These are phyloP conservation scores for Coccomyxa subellipsoidea DNA, from an alignment of 163 green algal species.

Conservation along the genomic window DNA sequence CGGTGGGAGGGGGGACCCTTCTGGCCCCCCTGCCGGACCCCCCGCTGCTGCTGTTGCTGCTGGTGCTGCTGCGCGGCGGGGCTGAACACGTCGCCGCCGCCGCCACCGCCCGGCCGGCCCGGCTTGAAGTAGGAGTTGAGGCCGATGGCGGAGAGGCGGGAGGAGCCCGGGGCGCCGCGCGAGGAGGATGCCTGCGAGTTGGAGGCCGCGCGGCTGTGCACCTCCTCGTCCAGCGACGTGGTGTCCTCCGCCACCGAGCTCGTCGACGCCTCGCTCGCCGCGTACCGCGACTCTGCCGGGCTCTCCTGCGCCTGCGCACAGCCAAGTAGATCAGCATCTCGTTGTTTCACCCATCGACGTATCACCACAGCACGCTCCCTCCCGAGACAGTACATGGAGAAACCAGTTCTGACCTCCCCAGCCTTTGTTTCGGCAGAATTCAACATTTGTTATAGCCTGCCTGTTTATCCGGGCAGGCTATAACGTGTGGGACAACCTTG, in stretches of 20 bases:
- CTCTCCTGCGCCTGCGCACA: background rate
- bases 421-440: too few relatives aligned
- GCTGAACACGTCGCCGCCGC: background rate
- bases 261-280: background rate
- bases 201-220: background rate
- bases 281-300: background rate
- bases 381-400: too few relatives aligned
- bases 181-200: background rate
- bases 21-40: background rate
- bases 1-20: background rate
- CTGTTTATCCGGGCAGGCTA: too few relatives aligned
- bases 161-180: constrained; percentile 14
- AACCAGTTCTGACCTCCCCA: too few relatives aligned
- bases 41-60: background rate
- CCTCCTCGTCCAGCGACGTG: background rate
- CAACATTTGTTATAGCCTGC: too few relatives aligned
- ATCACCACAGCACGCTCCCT: too few relatives aligned
- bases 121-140: background rate
- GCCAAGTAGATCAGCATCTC: too few relatives aligned
- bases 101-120: too few relatives aligned
- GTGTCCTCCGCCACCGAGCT: background rate
- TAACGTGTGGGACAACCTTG: too few relatives aligned
- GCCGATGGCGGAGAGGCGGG: constrained; percentile 3
- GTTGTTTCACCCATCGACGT: too few relatives aligned
- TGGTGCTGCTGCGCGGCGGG: background rate